Evolutionary conservation across 495 filamentous ascomycete species (phyloP).

Genomic region (Aspergillus leporis): DNA sequence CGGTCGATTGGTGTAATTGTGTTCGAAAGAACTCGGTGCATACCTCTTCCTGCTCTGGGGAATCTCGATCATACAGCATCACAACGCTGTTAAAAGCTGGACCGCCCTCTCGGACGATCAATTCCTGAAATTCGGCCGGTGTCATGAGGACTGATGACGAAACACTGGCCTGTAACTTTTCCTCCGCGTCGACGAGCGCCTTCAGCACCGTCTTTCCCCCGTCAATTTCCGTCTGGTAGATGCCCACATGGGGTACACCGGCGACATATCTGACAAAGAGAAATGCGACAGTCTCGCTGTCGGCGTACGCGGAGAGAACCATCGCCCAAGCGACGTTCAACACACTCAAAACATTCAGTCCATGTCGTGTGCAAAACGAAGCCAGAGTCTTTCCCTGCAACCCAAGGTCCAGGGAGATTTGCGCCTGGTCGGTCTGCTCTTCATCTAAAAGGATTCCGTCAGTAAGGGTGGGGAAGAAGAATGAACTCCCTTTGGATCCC

Average conservation of each 20-base stretch:
- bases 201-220: not conserved
- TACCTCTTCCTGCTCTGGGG: not conserved
- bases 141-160: not conserved
- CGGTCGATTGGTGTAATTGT: not conserved
- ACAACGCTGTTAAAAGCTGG: not conserved
- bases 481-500: not conserved
- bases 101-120: not conserved
- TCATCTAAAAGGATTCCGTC: not conserved
- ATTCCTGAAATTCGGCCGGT: not conserved
- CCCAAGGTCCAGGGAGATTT: not conserved
- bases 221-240: not conserved
- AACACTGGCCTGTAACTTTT: not conserved
- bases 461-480: not conserved
- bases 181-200: not conserved
- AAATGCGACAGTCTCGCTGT: not conserved
- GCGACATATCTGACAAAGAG: not conserved
- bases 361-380: not conserved
- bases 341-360: not conserved
- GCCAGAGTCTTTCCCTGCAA: not conserved
- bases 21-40: not conserved
- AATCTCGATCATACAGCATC: not conserved
- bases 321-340: not conserved
- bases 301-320: not conserved
- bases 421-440: not conserved
- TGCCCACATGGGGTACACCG: not conserved